A percentile compares a stretch with the other conserved stretches of the same genome.
Conservation (phyloP, 352 stramenopile genomes). For the Peronospora destructor region DNA sequence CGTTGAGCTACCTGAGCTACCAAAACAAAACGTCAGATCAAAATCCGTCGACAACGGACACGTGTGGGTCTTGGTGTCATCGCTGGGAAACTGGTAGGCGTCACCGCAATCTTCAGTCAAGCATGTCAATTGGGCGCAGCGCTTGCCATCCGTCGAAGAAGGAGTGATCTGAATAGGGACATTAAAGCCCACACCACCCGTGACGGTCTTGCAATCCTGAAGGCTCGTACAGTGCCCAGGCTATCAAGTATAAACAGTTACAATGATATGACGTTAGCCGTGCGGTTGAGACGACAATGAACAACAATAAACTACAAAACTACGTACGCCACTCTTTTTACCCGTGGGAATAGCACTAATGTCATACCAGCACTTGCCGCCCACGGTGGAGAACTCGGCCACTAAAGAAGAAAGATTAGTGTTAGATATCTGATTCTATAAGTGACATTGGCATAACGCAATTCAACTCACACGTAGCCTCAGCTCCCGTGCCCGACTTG, state of each 20-base stretch:
- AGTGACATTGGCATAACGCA: neutral
- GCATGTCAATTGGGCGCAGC: conserved; percentile 49
- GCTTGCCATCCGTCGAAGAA: conserved; percentile 22
- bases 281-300: conserved; percentile 8
- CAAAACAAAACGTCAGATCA: conserved; percentile 55
- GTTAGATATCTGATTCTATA: neutral
- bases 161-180: conserved; percentile 56
- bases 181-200: conserved; percentile 60
- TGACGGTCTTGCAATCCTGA: conserved; percentile 49
- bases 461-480: conserved; percentile 46
- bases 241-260: conserved; percentile 1
- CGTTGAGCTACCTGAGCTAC: conserved; percentile 26
- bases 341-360: conserved; percentile 77
- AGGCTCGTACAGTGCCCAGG: conserved; percentile 51
- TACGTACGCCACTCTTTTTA: conserved; percentile 48
- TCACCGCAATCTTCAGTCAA: conserved; percentile 45
- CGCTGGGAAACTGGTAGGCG: conserved; percentile 59
- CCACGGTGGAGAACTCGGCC: conserved; percentile 55
- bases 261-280: conserved; percentile 11
- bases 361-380: conserved; percentile 51
- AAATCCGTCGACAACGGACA: conserved; percentile 46
- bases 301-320: neutral
- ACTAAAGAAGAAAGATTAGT: conserved; percentile 26
- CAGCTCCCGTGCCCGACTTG: conserved; percentile 40
- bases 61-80: conserved; percentile 65